Base-by-base conservation (phyloP, 2,329 filamentous ascomycete species). In the Chaetothyriales sp. region DNA sequence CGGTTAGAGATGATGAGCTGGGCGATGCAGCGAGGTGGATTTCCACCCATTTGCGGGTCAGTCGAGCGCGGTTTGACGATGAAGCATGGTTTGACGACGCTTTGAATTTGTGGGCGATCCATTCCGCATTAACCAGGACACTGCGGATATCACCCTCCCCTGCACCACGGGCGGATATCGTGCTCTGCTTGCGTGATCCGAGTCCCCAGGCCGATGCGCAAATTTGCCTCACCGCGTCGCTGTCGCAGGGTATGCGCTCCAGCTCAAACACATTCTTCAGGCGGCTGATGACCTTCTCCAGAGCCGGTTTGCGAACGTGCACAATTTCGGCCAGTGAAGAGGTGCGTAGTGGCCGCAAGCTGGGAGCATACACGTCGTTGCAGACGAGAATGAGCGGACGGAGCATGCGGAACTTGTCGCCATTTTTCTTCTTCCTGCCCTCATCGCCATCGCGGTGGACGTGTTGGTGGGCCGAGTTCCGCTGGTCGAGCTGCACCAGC, bases 331-430 rank as follows among this genome's bases (percentile, higher is more conserved):
- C 92, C 48, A 92, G 70, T 5, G 75, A 81, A 0, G 88, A 89
- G 57, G 90, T 85, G n/a, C 92, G 81, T 6, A 98, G 73, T 0
- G 87, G 89, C 25, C 89, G 80, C 43, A 98, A 75, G 18, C 89
- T 86, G 3, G 90, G 83, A 60, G 95, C 89, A 63, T 98, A 98
- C 1, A 97, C 81, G 66, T 98, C 94, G 62, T 98, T 98, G 72
- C 92, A 98, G 60, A 98, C 92, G 47, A 98, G 74, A 48, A 98
- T 88, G 28, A 98, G 73, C 0, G 92, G 92, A 46, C 92, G 78
- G 69, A 94, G 78, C 56, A 95, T 77, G 44, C 85, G 80, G 64
- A 98, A 98, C 53, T 83, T 84, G 62, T 97, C 90, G 0, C 83
- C 83, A 65, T 88, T 90, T 67, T 79, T 87, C 54, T 74, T 68